A percentile compares a stretch with the other conserved stretches of the same genome.
phyloP scores from a whole-genome alignment of 306 rosid genomes.

The Datisca glomerata region DNA sequence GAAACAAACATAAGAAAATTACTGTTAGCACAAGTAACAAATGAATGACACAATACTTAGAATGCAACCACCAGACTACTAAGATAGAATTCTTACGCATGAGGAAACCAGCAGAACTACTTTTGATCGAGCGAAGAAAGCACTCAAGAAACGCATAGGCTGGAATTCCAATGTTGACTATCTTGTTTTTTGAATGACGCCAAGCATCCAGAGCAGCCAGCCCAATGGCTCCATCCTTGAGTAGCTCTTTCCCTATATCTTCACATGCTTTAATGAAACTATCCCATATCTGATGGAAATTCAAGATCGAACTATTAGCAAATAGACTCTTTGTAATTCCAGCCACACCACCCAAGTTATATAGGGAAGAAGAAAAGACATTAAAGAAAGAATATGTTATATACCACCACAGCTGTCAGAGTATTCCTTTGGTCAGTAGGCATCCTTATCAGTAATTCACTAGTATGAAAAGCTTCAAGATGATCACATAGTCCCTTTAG shows the following conservation, averaged over 20 bases:
- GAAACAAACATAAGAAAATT: too few relatives aligned
- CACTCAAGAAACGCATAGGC: slow-evolving; percentile 14
- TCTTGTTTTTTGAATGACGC: slow-evolving; percentile 6
- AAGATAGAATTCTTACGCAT: slow-evolving; percentile 13
- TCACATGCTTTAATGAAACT: slow-evolving; percentile 7
- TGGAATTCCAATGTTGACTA: slow-evolving; percentile 14
- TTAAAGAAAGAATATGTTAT: too few relatives aligned
- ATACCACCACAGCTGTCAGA: slow-evolving; percentile 12
- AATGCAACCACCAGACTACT: background rate
- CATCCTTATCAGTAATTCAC: slow-evolving; percentile 4
- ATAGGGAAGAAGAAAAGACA: too few relatives aligned
- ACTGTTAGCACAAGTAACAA: background rate
- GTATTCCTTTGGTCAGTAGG: background rate
- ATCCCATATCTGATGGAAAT: slow-evolving; percentile 10
- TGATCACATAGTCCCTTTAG: slow-evolving; percentile 6
- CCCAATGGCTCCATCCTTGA: slow-evolving; percentile 12
- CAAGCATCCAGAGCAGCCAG: slow-evolving; percentile 13
- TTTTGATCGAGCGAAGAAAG: slow-evolving; percentile 12
- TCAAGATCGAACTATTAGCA: too few relatives aligned
- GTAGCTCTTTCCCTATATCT: slow-evolving; percentile 14
- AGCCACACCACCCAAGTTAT: too few relatives aligned
- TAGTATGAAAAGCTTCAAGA: background rate
- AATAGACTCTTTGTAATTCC: too few relatives aligned
- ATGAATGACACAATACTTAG: background rate
- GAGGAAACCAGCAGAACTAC: slow-evolving; percentile 11